Percentiles rank a stretch among this genome's conserved stretches.
Evolutionary conservation across 345 rosid genomes (phyloP).

Genomic region (Pistacia integerrima): DNA sequence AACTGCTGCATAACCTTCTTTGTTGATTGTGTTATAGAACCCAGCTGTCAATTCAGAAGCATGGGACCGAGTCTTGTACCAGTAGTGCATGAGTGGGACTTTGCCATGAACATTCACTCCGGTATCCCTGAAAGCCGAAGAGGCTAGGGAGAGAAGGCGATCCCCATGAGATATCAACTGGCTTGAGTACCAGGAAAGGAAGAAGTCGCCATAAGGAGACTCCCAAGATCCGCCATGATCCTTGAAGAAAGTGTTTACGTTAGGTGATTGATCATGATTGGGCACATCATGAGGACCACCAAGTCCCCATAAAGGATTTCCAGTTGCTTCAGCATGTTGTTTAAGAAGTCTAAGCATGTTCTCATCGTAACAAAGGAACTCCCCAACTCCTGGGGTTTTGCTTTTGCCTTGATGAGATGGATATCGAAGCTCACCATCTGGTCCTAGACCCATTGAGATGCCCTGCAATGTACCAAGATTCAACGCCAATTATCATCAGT

Average conservation of each 20-base stretch:
- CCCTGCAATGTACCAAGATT: conserved; percentile 52
- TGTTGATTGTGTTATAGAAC: conserved; percentile 55
- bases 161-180: conserved; percentile 71
- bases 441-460: conserved; percentile 83
- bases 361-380: conserved; percentile 84
- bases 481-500: conserved; percentile 9
- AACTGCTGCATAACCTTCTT: conserved; percentile 65
- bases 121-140: conserved; percentile 43
- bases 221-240: conserved; percentile 88
- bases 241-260: conserved; percentile 58
- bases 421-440: conserved; percentile 81
- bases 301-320: conserved; percentile 88
- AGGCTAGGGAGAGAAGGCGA: conserved; percentile 67
- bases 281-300: conserved; percentile 94
- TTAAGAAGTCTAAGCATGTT: conserved; percentile 76
- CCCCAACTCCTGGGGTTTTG: conserved; percentile 62
- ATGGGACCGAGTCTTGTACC: conserved; percentile 72
- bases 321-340: conserved; percentile 64
- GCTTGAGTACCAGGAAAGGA: conserved; percentile 86
- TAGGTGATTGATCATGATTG: conserved; percentile 52
- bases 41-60: conserved; percentile 86
- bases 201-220: conserved; percentile 76
- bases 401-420: conserved; percentile 56
- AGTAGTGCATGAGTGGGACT: conserved; percentile 68
- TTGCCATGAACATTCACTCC: conserved; percentile 53